phyloP scores from a whole-genome alignment of 1,139 yeast species.

The Pichiaceae sp. region DNA sequence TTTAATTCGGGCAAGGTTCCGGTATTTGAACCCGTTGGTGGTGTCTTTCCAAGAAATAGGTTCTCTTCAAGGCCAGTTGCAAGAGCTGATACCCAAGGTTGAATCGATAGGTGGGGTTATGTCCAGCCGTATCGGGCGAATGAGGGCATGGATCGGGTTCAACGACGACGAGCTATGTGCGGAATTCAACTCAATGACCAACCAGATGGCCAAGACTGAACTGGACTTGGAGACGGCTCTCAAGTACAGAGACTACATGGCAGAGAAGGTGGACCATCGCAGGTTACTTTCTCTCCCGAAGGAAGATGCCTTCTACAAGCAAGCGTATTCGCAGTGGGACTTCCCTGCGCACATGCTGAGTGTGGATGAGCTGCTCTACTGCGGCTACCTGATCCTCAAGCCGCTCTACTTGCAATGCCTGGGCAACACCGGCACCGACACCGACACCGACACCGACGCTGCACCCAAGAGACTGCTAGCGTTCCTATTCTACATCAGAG shows the following conservation, averaged over 20 bases:
- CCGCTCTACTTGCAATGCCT: constrained; percentile 29
- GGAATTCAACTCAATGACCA: constrained; percentile 4
- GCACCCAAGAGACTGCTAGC: constrained; percentile 6
- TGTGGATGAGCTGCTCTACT: constrained; percentile 60
- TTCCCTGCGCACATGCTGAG: constrained; percentile 63
- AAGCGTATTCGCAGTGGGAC: constrained; percentile 32
- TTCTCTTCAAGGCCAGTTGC: too few species aligned
- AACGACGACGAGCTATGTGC: constrained; percentile 25
- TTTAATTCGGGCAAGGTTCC: background rate
- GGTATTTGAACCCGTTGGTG: constrained; percentile 1
- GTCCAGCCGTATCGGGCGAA: constrained; percentile 34
- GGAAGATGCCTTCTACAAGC: constrained; percentile 13
- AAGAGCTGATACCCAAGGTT: background rate
- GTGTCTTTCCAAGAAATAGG: too few species aligned
- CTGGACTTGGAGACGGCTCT: background rate
- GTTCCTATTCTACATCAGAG: constrained; percentile 59
- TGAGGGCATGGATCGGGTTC: constrained; percentile 50
- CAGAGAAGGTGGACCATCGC: background rate
- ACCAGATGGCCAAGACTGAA: background rate
- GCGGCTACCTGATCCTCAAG: constrained; percentile 46
- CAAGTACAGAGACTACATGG: background rate
- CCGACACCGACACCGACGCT: background rate
- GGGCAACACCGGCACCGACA: background rate
- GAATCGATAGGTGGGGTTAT: background rate
- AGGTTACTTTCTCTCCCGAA: background rate